phyloP scores from a whole-genome alignment of 2,329 filamentous ascomycete species.

The Cytospora piceicola region DNA sequence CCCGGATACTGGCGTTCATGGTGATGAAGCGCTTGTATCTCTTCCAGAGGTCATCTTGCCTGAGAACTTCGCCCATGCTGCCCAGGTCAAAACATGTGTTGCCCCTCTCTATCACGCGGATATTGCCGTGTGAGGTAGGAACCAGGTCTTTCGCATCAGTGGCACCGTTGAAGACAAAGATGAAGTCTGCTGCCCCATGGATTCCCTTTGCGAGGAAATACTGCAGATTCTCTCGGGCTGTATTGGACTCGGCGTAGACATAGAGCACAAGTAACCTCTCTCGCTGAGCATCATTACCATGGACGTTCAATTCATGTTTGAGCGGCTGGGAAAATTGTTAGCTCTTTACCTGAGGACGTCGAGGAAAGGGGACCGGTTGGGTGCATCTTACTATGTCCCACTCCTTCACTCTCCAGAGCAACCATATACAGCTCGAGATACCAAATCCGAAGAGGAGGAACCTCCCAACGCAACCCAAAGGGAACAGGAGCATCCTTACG shows the following conservation, averaged over 20 bases:
- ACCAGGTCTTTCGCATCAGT: constrained; percentile 31
- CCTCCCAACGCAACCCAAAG: background rate
- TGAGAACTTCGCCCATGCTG: constrained; percentile 38
- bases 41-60: constrained; percentile 37
- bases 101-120: constrained; percentile 34
- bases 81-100: constrained; percentile 40
- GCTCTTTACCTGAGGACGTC: background rate
- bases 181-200: constrained; percentile 40
- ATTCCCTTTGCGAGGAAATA: constrained; percentile 41
- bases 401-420: background rate
- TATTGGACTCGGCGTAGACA: constrained; percentile 38
- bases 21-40: constrained; percentile 40
- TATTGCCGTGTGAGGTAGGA: constrained; percentile 34
- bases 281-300: background rate
- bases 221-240: constrained; percentile 36
- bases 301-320: background rate
- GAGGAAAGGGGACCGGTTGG: background rate
- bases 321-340: background rate
- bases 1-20: constrained; percentile 38
- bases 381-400: background rate
- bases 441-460: background rate
- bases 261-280: constrained; percentile 37
- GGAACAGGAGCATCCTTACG: background rate
- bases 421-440: background rate
- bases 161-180: constrained; percentile 42